Conservation (phyloP, 768 basidiomycete genomes). For the Stropharia rugosoannulata region DNA sequence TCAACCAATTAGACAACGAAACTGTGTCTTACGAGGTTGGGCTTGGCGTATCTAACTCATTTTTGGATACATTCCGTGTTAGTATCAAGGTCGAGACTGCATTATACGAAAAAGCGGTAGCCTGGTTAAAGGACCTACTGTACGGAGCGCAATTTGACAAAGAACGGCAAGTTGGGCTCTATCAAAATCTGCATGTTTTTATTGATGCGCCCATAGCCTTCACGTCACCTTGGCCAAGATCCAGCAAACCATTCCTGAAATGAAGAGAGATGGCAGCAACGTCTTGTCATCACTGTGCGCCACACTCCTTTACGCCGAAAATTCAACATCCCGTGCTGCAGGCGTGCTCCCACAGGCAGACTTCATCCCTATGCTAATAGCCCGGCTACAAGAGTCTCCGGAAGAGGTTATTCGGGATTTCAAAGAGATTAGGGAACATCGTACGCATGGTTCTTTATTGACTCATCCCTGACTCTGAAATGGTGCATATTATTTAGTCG, state of each 20-base stretch:
- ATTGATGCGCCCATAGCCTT: constrained; percentile 46
- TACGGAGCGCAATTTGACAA: constrained; percentile 75
- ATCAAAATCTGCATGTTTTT: background rate
- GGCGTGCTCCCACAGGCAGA: constrained; percentile 75
- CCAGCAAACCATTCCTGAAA: constrained; percentile 84
- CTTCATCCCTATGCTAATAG: constrained; percentile 72
- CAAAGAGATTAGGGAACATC: constrained; percentile 63
- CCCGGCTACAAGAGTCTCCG: constrained; percentile 71
- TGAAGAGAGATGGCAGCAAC: constrained; percentile 85
- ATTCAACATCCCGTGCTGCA: constrained; percentile 66
- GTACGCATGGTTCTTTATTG: constrained; percentile 45
- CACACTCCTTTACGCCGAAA: constrained; percentile 63
- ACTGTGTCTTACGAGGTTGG: constrained; percentile 84
- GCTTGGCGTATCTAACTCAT: constrained; percentile 62
- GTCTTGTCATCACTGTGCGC: constrained; percentile 74
- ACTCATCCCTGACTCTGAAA: background rate
- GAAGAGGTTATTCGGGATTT: constrained; percentile 71
- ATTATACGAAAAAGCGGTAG: constrained; percentile 77
- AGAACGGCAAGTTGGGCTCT: constrained; percentile 54
- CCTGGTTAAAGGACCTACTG: constrained; percentile 84
- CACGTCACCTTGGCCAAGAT: constrained; percentile 85
- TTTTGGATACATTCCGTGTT: constrained; percentile 73
- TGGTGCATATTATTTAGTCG: constrained; percentile 48
- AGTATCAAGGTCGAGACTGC: constrained; percentile 82
- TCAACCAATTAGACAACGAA: constrained; percentile 86